Conservation (phyloP, 768 basidiomycete species). For the Boletus sp. region DNA sequence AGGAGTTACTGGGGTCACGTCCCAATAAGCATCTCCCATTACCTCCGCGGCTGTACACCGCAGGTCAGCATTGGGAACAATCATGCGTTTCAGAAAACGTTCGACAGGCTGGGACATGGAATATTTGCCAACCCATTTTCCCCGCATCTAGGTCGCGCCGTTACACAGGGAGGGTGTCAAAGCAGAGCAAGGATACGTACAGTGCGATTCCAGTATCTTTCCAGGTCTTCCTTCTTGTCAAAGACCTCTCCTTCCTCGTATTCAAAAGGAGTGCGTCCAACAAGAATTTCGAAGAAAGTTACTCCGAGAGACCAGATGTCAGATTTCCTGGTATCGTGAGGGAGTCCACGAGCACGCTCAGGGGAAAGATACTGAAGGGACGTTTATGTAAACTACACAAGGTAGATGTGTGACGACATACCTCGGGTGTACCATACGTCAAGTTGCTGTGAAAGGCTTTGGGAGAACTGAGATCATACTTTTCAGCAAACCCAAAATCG, state of each 20-base stretch:
- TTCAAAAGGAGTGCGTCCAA: slow-evolving; percentile 92
- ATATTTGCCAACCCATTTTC: slow-evolving; percentile 75
- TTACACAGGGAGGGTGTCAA: neutral
- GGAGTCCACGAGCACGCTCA: slow-evolving; percentile 81
- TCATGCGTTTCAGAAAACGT: slow-evolving; percentile 70
- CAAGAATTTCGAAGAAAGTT: slow-evolving; percentile 92
- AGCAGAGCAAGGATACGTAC: slow-evolving; percentile 36
- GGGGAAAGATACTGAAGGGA: slow-evolving; percentile 78
- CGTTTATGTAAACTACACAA: neutral
- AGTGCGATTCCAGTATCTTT: slow-evolving; percentile 84
- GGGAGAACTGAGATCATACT: slow-evolving; percentile 60
- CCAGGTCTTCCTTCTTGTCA: slow-evolving; percentile 72
- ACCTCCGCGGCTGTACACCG: slow-evolving; percentile 67
- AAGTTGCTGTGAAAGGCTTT: slow-evolving; percentile 80
- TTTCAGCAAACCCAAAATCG: slow-evolving; percentile 95
- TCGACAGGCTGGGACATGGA: slow-evolving; percentile 66
- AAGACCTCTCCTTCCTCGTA: slow-evolving; percentile 76
- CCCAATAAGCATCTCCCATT: slow-evolving; percentile 69
- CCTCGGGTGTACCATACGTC: slow-evolving; percentile 90
- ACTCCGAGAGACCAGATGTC: slow-evolving; percentile 85
- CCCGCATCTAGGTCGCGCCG: slow-evolving; percentile 48
- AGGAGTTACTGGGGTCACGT: slow-evolving; percentile 27
- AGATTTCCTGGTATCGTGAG: slow-evolving; percentile 91
- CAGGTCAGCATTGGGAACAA: slow-evolving; percentile 76
- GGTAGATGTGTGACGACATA: slow-evolving; percentile 26